These are phyloP conservation scores for Suhomyces sp. DNA, from an alignment of 805 yeast species.

Conservation along the genomic window DNA sequence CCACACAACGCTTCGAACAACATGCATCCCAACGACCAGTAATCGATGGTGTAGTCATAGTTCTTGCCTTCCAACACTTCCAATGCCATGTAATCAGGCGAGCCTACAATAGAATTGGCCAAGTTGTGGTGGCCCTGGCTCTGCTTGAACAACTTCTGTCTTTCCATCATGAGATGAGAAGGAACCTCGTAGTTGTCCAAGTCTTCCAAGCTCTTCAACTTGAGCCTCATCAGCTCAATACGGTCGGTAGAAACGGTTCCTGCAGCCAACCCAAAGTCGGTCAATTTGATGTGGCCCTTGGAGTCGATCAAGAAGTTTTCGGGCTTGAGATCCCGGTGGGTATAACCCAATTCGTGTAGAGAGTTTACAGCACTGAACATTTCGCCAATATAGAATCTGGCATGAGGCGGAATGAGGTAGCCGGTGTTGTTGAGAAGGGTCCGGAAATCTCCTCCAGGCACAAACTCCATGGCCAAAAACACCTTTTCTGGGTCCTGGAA, in stretches of 20 bases:
- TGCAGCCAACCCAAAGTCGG: constrained; percentile 96
- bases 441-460: constrained; percentile 99
- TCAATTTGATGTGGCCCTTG: constrained; percentile 86
- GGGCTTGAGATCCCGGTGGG: constrained; percentile 95
- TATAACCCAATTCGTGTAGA: constrained; percentile 89
- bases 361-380: constrained; percentile 96
- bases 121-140: constrained; percentile 77
- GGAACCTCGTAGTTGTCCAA: constrained; percentile 50
- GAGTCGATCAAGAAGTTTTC: constrained; percentile 89
- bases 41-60: constrained; percentile 95
- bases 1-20: constrained; percentile 94
- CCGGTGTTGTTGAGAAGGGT: constrained; percentile 92
- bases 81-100: constrained; percentile 98
- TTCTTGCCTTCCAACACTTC: constrained; percentile 93
- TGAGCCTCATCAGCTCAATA: constrained; percentile 85
- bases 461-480: constrained; percentile 97
- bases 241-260: constrained; percentile 92
- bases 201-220: constrained; percentile 67
- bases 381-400: constrained; percentile 90
- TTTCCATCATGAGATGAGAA: constrained; percentile 75
- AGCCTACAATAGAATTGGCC: constrained; percentile 95
- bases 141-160: constrained; percentile 83
- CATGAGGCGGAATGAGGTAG: constrained; percentile 88
- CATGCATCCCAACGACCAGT: constrained; percentile 98
- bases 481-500: constrained; percentile 91